Evolutionary conservation across 2,329 filamentous ascomycete genomes (phyloP), one percentile per base, ranked within the genome.

Genomic region (Drechmeria coniospora): DNA sequence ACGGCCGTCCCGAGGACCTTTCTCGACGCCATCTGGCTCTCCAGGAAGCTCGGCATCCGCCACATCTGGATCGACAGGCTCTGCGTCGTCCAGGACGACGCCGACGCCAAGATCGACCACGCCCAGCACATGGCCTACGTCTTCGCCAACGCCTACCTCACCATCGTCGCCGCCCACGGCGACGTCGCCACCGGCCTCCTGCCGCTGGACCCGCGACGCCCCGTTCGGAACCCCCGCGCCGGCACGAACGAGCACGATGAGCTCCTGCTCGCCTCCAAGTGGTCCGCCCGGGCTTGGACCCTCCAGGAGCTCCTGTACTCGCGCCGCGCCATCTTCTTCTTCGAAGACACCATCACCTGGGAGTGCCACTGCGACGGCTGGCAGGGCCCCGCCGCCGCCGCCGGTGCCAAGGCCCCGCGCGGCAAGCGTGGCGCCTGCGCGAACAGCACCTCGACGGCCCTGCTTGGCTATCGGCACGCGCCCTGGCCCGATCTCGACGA

Each of bases 51-150:
- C 8, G 53, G 53, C 1, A 46, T 59, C 14, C 50, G 51, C 3
- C 51, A 57, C 31, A 43, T 64, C 13, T 64, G 60, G 61, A 52
- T 63, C 19, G 60, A 64, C 34, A 46, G 51, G 19, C 44, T 60
- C 26, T 61, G 57, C 28, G 57, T 61, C 30, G 47, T 57, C 5
- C 60, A 64, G 36, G 56, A 61, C 29, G 54, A 61, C 30, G 43
- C 46, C 9, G 41, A 41, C 13, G 51, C 57, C 33, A 50, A 49
- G 37, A 50, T 51, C 15, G 44, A 46, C n/a, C 51, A 61, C 29
- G 42, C 59, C 24, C 43, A 45, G 21, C 48, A 59, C 34, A 63
- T 64, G 59, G 56, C 56, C 8, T 54, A 49, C 29, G 44, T 63
- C 22, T 63, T 60, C 37, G 43, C 54, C 14, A 56, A 59, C 31